Evolutionary conservation across 345 rosid genomes (phyloP), one percentile per base, ranked within the genome.

Genomic region (Carallia brachiata): DNA sequence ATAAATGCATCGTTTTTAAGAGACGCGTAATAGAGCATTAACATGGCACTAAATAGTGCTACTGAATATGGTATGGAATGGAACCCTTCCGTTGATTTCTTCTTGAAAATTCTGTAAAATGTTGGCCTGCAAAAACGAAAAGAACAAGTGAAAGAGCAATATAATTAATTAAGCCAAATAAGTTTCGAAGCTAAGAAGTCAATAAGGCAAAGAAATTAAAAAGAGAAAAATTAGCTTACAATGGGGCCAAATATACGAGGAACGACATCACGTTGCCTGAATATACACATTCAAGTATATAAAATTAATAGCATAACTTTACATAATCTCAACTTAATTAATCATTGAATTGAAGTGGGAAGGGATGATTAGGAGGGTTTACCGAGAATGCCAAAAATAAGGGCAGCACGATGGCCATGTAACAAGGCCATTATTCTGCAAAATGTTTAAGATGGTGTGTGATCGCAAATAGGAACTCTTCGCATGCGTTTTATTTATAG

Each of bases 311-410:
- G 17, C 17, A 36, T 17, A 23, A 36, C 5, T 17, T 7, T 62
- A 28, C 19, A 32, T 15, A 50, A 10, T 13, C 6, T 12, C 6
- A 34, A 70, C 32, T 44, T 18, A 44, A 36, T 7, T 12, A 2
- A 32, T 23, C 6, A 1, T 9, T 7, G 3, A 6, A n/a, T 28
- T n/a, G 13, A 69, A 55, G 4, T 28, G 44, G 5, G 17, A 15
- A 2, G 27, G 19, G 34, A 32, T 32, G 34, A 32, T 32, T 7
- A 2, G 17, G 62, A 36, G 67, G 13, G 31, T 37, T 18, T 66
- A 82, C 86, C 84, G 44, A 80, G 79, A 68, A 83, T 63, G 54
- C 86, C 82, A 65, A 80, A 83, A 63, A 37, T 32, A 65, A 67
- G 50, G 23, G 52, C 39, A 9, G 67, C 23, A 6, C 40, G 62